Conservation (phyloP, 805 yeast genomes). For the Spathaspora hagerdaliae region DNA sequence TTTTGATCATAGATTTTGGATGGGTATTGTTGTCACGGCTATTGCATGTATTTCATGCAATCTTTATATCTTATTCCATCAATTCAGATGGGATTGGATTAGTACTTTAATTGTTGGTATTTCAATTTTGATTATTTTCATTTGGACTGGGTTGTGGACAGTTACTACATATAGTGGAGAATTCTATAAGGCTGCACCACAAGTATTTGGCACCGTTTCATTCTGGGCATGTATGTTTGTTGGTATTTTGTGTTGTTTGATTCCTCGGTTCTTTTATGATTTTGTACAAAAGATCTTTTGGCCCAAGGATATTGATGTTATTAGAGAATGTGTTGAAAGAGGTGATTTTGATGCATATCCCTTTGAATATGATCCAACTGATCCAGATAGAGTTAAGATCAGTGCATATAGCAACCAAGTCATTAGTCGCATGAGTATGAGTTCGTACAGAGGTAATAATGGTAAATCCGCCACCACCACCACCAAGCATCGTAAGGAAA, state of each 20-base stretch:
- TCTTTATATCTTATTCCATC: conserved; percentile 59
- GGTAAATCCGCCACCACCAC: neutral
- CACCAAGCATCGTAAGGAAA: neutral
- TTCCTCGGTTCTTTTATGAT: conserved; percentile 67
- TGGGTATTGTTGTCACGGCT: conserved; percentile 64
- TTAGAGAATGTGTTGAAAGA: conserved; percentile 62
- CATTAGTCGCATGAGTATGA: conserved; percentile 17
- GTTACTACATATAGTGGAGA: conserved; percentile 47
- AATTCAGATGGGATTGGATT: conserved; percentile 81
- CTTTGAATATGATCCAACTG: conserved; percentile 72
- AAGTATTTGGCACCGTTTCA: conserved; percentile 54
- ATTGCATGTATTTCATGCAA: conserved; percentile 69
- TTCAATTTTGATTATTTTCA: conserved; percentile 58
- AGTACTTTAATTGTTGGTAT: conserved; percentile 50
- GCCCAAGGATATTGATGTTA: conserved; percentile 70
- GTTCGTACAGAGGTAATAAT: neutral
- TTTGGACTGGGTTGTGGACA: conserved; percentile 83
- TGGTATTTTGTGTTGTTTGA: conserved; percentile 59
- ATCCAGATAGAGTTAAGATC: conserved; percentile 58
- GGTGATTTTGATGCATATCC: conserved; percentile 72
- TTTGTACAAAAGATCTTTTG: conserved; percentile 45
- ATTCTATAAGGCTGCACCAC: conserved; percentile 64
- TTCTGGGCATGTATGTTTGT: conserved; percentile 68
- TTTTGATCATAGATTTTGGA: conserved; percentile 67
- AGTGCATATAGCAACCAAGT: conserved; percentile 33